Evolutionary conservation across 129 eudicot species (phyloP).

Genomic region (Escallonia rubra): DNA sequence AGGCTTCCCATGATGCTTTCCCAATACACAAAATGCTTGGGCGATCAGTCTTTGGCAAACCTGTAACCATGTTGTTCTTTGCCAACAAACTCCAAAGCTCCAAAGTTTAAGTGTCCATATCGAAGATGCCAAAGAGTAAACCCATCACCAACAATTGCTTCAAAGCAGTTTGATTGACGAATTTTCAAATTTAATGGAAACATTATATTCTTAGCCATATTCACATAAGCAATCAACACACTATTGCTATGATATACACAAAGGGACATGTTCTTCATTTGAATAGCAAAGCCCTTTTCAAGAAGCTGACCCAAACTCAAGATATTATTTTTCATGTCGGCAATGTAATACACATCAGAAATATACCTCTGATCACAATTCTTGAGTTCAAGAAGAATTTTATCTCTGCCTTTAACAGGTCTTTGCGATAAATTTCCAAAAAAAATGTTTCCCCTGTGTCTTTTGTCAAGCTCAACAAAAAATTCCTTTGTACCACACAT

Average conservation of each 20-base stretch:
- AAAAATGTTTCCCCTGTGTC: too few species aligned
- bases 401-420: not conserved
- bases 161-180: not conserved
- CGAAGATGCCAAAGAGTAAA: too few species aligned
- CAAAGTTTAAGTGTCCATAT: too few species aligned
- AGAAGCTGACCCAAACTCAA: conserved; percentile 2
- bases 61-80: too few species aligned
- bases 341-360: not conserved
- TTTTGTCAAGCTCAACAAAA: too few species aligned
- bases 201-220: conserved; percentile 5
- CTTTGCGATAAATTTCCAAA: not conserved
- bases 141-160: too few species aligned
- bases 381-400: not conserved
- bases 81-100: too few species aligned
- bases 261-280: not conserved
- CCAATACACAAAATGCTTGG: too few species aligned
- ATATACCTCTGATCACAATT: not conserved
- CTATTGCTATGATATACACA: not conserved
- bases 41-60: too few species aligned
- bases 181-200: not conserved
- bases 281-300: not conserved
- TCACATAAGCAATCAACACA: not conserved
- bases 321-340: not conserved
- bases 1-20: too few species aligned
- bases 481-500: too few species aligned